Conservation (phyloP, 1,284 basidiomycete species). For the Ustilago curta region DNA sequence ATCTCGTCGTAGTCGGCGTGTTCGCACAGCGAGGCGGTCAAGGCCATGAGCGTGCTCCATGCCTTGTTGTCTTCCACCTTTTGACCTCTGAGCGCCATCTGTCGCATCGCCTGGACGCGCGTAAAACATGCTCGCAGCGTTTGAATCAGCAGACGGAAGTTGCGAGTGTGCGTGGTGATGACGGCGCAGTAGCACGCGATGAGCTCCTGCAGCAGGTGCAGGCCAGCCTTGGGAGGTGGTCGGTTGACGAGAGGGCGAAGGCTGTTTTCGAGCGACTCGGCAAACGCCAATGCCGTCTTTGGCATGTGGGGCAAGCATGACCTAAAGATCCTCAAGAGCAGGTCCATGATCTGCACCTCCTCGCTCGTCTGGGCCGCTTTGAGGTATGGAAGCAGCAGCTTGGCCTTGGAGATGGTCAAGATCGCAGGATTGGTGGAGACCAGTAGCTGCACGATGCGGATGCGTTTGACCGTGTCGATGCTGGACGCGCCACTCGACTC, state of each 20-base stretch:
- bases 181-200: slow-evolving; percentile 91
- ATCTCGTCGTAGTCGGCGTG: slow-evolving; percentile 87
- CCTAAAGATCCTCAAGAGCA: slow-evolving; percentile 81
- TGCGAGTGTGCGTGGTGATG: slow-evolving; percentile 85
- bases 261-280: slow-evolving; percentile 82
- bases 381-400: slow-evolving; percentile 84
- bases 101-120: slow-evolving; percentile 43
- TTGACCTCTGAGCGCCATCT: slow-evolving; percentile 30
- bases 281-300: slow-evolving; percentile 75
- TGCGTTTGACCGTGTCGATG: slow-evolving; percentile 65
- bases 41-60: slow-evolving; percentile 52
- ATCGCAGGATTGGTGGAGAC: slow-evolving; percentile 82
- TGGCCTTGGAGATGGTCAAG: slow-evolving; percentile 82
- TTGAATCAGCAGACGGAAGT: slow-evolving; percentile 80
- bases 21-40: slow-evolving; percentile 78
- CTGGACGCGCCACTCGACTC: slow-evolving; percentile 80
- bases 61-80: slow-evolving; percentile 46
- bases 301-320: slow-evolving; percentile 83
- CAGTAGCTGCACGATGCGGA: slow-evolving; percentile 85
- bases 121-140: slow-evolving; percentile 70
- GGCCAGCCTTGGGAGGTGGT: slow-evolving; percentile 70
- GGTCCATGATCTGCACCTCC: slow-evolving; percentile 75
- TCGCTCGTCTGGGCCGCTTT: slow-evolving; percentile 83
- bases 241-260: slow-evolving; percentile 84
- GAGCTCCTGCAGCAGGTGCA: slow-evolving; percentile 76